A percentile compares a stretch with the other conserved stretches of the same genome.
Conservation (phyloP, 257 asterid species). For the Leonotis leonurus region DNA sequence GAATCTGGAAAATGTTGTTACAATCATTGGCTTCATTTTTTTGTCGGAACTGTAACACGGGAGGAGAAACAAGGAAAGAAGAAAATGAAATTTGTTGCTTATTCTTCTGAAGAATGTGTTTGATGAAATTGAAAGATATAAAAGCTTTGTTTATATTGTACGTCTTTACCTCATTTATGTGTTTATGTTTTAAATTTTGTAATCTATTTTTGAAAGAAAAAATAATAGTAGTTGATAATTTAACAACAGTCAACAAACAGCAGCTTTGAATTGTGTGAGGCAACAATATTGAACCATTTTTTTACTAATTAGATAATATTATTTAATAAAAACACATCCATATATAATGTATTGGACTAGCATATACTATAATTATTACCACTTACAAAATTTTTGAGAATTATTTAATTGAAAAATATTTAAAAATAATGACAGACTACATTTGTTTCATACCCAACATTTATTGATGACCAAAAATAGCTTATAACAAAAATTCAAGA, state of each 20-base stretch:
- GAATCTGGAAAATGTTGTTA: constrained; percentile 11
- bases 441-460: too few species aligned
- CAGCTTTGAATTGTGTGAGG: not conserved
- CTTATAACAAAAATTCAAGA: not conserved
- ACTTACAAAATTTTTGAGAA: too few species aligned
- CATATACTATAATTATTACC: too few species aligned
- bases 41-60: constrained; percentile 14
- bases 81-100: not conserved
- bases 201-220: too few species aligned
- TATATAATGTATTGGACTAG: too few species aligned
- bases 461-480: not conserved
- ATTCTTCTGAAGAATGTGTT: not conserved
- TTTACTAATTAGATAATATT: not conserved
- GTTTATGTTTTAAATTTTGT: too few species aligned
- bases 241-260: not conserved
- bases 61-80: not conserved
- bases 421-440: too few species aligned
- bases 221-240: too few species aligned
- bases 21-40: constrained; percentile 14
- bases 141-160: not conserved
- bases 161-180: too few species aligned
- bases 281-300: not conserved
- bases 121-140: not conserved
- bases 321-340: too few species aligned
- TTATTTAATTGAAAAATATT: too few species aligned